These are phyloP conservation scores for Clavispora carvajalis DNA, from an alignment of 805 yeast genomes.

Conservation along the genomic window DNA sequence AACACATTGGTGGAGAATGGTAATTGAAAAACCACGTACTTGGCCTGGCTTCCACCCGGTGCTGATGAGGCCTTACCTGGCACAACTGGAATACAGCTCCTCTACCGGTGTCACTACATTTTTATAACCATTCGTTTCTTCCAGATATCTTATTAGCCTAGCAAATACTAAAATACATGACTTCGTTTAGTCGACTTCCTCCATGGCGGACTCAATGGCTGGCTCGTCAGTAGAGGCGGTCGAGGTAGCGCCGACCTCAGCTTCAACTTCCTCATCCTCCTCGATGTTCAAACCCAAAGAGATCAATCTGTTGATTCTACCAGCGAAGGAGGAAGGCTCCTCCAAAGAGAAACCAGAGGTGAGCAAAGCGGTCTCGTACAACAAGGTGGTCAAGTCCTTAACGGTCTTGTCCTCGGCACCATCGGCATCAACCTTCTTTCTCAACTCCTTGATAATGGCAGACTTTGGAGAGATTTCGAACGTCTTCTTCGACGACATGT, in stretches of 20 bases:
- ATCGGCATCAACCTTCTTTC: constrained; percentile 91
- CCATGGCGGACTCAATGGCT: constrained; percentile 77
- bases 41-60: no score
- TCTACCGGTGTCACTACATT: not conserved
- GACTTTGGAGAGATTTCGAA: constrained; percentile 98
- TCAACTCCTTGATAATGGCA: constrained; percentile 90
- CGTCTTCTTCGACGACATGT: constrained; percentile 99
- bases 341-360: constrained; percentile 99
- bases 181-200: constrained; percentile 83
- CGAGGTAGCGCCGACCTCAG: constrained; percentile 46
- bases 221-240: constrained; percentile 37
- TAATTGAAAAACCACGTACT: no score
- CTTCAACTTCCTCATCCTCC: constrained; percentile 62
- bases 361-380: constrained; percentile 96
- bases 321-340: constrained; percentile 96
- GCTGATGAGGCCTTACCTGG: no score
- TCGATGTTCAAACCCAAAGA: constrained; percentile 98
- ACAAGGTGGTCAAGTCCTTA: constrained; percentile 91
- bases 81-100: no score
- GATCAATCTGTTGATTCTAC: constrained; percentile 96
- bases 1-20: no score
- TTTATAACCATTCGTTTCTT: no score
- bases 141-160: not conserved
- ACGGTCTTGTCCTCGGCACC: constrained; percentile 99
- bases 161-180: constrained; percentile 9